Percentiles rank a stretch among this genome's conserved stretches.
Evolutionary conservation across 2,329 filamentous ascomycete species (phyloP).

Genomic region (Aphanocladium album): DNA sequence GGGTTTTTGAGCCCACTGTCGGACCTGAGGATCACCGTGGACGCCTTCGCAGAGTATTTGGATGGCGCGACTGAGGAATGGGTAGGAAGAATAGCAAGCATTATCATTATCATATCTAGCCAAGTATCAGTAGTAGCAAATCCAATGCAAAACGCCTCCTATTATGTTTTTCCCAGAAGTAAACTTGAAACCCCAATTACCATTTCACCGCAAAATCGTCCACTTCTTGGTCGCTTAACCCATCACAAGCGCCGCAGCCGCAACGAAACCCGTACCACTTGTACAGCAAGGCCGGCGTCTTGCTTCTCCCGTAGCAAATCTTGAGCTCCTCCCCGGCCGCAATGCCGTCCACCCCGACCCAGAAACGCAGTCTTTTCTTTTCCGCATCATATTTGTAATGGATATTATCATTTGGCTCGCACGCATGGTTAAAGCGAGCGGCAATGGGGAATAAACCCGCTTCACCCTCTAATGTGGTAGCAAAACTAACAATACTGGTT

Average conservation of each 20-base stretch:
- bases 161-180: too few relatives aligned
- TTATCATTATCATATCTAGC: constrained; percentile 3
- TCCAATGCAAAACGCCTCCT: background rate
- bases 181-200: background rate
- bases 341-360: constrained; percentile 30
- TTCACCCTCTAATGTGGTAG: constrained; percentile 15
- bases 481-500: constrained; percentile 22
- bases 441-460: constrained; percentile 45
- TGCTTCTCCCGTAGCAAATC: constrained; percentile 41
- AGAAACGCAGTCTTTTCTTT: constrained; percentile 35
- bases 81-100: background rate
- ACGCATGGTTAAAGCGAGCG: constrained; percentile 56
- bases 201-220: background rate
- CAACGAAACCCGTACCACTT: constrained; percentile 49
- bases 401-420: constrained; percentile 37
- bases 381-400: constrained; percentile 36
- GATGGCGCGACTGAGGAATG: background rate
- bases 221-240: constrained; percentile 12
- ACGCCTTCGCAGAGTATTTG: background rate
- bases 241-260: constrained; percentile 41
- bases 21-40: background rate
- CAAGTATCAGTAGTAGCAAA: background rate
- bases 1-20: constrained; percentile 28
- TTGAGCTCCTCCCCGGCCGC: constrained; percentile 44
- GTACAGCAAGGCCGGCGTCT: constrained; percentile 33